Conservation (phyloP, 331 rosid species). For the Spiraea crenata region DNA sequence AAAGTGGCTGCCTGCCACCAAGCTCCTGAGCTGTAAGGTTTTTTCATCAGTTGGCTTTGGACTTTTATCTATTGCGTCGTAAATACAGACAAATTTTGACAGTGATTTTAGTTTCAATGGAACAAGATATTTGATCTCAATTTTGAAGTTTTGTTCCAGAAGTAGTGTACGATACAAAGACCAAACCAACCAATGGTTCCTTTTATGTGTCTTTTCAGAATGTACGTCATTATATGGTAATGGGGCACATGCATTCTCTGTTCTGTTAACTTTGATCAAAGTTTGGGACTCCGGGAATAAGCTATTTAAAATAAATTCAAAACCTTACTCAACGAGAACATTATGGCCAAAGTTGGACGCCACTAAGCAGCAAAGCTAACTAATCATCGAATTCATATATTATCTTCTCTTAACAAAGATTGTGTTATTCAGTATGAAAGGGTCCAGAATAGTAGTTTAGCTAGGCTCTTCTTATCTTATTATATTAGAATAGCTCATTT, state of each 20-base stretch:
- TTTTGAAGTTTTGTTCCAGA: too few species aligned
- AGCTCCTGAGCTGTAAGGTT: not conserved
- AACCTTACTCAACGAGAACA: not conserved
- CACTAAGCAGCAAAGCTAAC: conserved; percentile 12
- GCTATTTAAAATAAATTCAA: conserved; percentile 8
- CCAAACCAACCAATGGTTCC: too few species aligned
- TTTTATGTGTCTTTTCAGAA: not conserved
- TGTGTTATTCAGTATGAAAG: not conserved
- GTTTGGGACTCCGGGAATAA: not conserved
- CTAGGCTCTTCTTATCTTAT: too few species aligned
- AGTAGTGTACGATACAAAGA: too few species aligned
- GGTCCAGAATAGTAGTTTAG: too few species aligned
- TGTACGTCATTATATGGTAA: conserved; percentile 4
- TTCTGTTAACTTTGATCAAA: not conserved
- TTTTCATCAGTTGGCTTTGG: not conserved
- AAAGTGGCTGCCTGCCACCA: not conserved
- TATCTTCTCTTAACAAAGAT: not conserved
- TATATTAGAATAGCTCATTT: too few species aligned
- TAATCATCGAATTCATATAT: conserved; percentile 10
- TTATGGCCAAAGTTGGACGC: not conserved
- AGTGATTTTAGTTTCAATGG: not conserved
- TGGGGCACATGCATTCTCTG: conserved; percentile 23
- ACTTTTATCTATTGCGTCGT: not conserved
- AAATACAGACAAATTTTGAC: not conserved
- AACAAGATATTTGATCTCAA: too few species aligned